Conservation (phyloP, 345 rosid species). For the Gossypium turneri region DNA sequence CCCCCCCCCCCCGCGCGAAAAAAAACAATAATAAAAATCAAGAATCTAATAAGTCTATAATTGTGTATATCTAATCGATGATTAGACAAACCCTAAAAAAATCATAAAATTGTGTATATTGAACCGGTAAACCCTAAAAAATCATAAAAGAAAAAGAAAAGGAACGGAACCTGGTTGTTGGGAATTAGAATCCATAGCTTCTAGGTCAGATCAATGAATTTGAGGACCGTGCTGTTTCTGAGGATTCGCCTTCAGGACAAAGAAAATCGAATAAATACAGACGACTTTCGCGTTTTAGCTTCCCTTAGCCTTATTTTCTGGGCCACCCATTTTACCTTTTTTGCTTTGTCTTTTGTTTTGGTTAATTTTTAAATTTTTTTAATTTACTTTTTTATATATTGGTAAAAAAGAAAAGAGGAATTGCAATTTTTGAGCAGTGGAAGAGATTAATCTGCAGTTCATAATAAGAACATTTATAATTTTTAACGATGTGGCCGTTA, state of each 20-base stretch:
- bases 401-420: too few relatives aligned
- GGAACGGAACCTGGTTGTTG: conserved; percentile 41
- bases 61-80: neutral
- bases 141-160: neutral
- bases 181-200: conserved; percentile 45
- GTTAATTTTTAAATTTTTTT: neutral
- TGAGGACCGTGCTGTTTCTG: conserved; percentile 25
- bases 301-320: neutral
- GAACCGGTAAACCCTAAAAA: neutral
- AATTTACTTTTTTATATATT: neutral
- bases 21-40: neutral
- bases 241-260: conserved; percentile 22
- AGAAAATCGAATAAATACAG: neutral
- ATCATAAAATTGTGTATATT: neutral
- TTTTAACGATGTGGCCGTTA: too few relatives aligned
- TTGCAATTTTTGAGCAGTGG: too few relatives aligned
- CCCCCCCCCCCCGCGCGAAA: neutral
- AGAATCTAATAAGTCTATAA: neutral
- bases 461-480: too few relatives aligned
- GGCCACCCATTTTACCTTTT: neutral
- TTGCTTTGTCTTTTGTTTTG: neutral
- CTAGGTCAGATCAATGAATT: conserved; percentile 10
- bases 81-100: neutral
- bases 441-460: too few relatives aligned
- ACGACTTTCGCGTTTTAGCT: neutral